These are phyloP conservation scores for Durotheca rogersii DNA, from an alignment of 495 filamentous ascomycete species.

Conservation along the genomic window DNA sequence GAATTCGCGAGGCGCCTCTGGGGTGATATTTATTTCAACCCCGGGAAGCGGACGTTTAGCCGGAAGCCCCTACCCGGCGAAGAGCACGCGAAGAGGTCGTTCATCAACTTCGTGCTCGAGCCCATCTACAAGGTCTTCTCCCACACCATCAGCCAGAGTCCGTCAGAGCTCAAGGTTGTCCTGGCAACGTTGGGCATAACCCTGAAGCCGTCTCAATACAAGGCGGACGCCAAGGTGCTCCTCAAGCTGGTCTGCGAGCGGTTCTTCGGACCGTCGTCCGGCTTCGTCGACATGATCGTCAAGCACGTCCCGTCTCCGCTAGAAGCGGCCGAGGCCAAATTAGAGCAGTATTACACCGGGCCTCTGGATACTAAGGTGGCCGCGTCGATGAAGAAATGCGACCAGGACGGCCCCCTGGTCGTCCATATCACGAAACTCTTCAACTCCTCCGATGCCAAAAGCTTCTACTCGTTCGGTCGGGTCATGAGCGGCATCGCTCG, in stretches of 20 bases:
- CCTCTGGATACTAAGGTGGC: constrained; percentile 88
- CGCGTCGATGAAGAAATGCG: constrained; percentile 73
- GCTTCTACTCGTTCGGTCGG: constrained; percentile 85
- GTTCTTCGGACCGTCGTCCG: constrained; percentile 87
- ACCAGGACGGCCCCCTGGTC: constrained; percentile 86
- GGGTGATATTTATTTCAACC: constrained; percentile 98
- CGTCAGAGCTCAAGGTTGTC: constrained; percentile 79
- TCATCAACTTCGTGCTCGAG: constrained; percentile 93
- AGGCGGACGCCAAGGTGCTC: constrained; percentile 82
- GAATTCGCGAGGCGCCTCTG: constrained; percentile 84
- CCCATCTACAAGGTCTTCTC: constrained; percentile 98
- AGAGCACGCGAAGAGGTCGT: constrained; percentile 76
- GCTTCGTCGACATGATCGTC: constrained; percentile 94
- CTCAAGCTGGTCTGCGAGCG: constrained; percentile 89
- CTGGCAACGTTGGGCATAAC: constrained; percentile 77
- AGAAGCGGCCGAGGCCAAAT: constrained; percentile 70
- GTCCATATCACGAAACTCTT: constrained; percentile 92
- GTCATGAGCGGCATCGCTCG: constrained; percentile 91
- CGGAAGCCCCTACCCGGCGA: constrained; percentile 71
- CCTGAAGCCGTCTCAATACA: constrained; percentile 89
- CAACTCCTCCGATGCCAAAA: constrained; percentile 80
- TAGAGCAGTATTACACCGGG: constrained; percentile 89
- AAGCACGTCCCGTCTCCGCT: constrained; percentile 86
- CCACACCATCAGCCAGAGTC: constrained; percentile 89
- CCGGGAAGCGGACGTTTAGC: constrained; percentile 82